Conservation (phyloP, 768 basidiomycete genomes). For the Lepiota venenata region DNA sequence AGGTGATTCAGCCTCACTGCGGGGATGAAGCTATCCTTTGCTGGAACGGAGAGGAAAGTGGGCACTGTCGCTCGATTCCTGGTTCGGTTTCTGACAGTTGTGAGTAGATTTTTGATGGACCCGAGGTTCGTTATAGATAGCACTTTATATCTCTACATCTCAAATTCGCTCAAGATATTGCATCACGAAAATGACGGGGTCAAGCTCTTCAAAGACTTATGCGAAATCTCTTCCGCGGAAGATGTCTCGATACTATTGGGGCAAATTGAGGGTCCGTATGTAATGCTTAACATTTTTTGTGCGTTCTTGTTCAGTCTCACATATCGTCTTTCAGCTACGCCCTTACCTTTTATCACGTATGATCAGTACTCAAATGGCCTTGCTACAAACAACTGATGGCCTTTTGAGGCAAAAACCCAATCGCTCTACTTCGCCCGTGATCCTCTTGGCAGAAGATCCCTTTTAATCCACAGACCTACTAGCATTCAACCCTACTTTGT, state of each 20-base stretch:
- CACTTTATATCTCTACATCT: background rate
- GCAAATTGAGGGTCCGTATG: conserved; percentile 80
- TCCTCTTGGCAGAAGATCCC: conserved; percentile 83
- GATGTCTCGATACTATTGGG: conserved; percentile 53
- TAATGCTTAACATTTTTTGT: conserved; percentile 11
- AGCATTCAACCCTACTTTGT: conserved; percentile 47
- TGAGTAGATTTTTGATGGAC: conserved; percentile 66
- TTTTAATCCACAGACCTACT: conserved; percentile 66
- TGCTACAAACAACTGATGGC: conserved; percentile 8
- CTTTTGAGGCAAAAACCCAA: conserved; percentile 34
- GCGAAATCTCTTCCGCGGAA: conserved; percentile 25
- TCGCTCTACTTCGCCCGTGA: conserved; percentile 75
- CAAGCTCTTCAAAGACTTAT: conserved; percentile 39
- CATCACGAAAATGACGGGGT: conserved; percentile 71
- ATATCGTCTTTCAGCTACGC: conserved; percentile 58
- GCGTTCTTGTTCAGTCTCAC: conserved; percentile 1
- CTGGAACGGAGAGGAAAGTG: conserved; percentile 80
- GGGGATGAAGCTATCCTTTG: conserved; percentile 60
- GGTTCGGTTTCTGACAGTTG: background rate
- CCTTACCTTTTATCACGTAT: conserved; percentile 74
- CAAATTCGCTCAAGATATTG: conserved; percentile 39
- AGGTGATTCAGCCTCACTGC: conserved; percentile 68
- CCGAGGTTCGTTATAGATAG: conserved; percentile 47
- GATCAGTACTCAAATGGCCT: conserved; percentile 15
- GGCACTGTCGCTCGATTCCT: background rate